Evolutionary conservation across 2,329 filamentous ascomycete genomes (phyloP), one percentile per base, ranked within the genome.

Genomic region (Botrytis fragariae): DNA sequence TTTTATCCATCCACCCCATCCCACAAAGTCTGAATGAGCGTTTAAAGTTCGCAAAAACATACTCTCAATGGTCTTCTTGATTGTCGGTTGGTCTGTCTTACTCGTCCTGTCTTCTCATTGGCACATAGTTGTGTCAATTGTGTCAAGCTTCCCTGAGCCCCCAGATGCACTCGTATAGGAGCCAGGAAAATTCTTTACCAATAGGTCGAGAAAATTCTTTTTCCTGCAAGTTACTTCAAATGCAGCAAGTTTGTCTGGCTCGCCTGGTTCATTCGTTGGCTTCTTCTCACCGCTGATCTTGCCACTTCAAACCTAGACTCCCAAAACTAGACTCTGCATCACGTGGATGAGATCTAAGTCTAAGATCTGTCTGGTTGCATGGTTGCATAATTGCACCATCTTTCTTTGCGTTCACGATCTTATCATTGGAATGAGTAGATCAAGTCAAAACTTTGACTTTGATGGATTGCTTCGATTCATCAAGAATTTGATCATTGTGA

Each of bases 181-280:
- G 35, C 16, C 32, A 25, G 29, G 64, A 67, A 54, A 35, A 51
- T 29, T 54, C 37, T 29, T 35, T 25, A 67, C 32, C 63, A 32
- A 67, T 48, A 44, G n/a, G 39, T 35, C 14, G 25, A 67, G 35
- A 67, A 39, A 54, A 7, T 22, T 54, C 45, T 54, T 48, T 48
- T 67, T 54, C 32, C 64, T 39, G 64, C 64, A 54, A 67, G 64
- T 67, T 67, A 67, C 64, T 67, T 67, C 35, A 39, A 67, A 54
- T 67, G 64, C 64, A 54, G 45, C 32, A 67, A 67, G n/a, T 54
- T 25, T 67, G 45, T n/a, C 32, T 54, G 35, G 16, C n/a, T 67
- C 64, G 64, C 22, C 35, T 54, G 35, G 25, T 54, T 67, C 64
- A 67, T 67, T 67, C 22, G 22, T 8, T 65, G 62, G 12, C 8